These are phyloP conservation scores for Sistotremastrum suecicum DNA, from an alignment of 768 basidiomycete species.

Conservation along the genomic window DNA sequence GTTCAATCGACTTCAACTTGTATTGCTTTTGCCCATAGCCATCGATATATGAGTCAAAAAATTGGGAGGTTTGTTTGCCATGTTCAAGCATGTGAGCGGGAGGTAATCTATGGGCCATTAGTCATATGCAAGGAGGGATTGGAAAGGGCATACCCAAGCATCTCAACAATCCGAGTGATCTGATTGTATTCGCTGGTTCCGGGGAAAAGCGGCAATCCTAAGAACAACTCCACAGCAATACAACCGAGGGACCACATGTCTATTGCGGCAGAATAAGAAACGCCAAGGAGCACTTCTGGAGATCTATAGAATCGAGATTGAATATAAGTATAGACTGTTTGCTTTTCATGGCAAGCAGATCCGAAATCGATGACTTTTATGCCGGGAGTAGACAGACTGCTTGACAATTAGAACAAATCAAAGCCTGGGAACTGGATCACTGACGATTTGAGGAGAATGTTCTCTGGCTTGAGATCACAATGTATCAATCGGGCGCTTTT, in stretches of 20 bases:
- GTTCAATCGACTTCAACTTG: constrained; percentile 80
- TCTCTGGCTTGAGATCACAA: constrained; percentile 98
- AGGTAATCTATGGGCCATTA: constrained; percentile 46
- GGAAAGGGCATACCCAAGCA: constrained; percentile 71
- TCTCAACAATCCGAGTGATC: constrained; percentile 89
- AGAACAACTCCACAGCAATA: constrained; percentile 95
- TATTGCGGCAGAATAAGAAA: constrained; percentile 88
- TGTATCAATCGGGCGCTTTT: constrained; percentile 96
- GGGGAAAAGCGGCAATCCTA: constrained; percentile 91
- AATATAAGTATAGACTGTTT: constrained; percentile 99
- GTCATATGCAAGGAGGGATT: background rate
- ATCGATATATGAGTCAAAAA: constrained; percentile 76
- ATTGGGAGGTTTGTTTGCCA: constrained; percentile 89
- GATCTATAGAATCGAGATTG: constrained; percentile 98
- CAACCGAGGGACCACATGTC: constrained; percentile 99
- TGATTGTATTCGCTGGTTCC: constrained; percentile 99
- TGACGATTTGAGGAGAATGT: constrained; percentile 92
- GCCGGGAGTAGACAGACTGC: constrained; percentile 86
- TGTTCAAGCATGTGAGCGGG: constrained; percentile 88
- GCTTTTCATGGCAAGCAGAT: constrained; percentile 95
- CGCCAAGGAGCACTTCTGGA: constrained; percentile 89
- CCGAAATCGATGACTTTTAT: constrained; percentile 99
- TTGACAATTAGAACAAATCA: constrained; percentile 2
- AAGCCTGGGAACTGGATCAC: constrained; percentile 13
- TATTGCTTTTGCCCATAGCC: constrained; percentile 60